Base-by-base conservation (phyloP, 2,329 filamentous ascomycete species). In the Fusarium verrucosum region DNA sequence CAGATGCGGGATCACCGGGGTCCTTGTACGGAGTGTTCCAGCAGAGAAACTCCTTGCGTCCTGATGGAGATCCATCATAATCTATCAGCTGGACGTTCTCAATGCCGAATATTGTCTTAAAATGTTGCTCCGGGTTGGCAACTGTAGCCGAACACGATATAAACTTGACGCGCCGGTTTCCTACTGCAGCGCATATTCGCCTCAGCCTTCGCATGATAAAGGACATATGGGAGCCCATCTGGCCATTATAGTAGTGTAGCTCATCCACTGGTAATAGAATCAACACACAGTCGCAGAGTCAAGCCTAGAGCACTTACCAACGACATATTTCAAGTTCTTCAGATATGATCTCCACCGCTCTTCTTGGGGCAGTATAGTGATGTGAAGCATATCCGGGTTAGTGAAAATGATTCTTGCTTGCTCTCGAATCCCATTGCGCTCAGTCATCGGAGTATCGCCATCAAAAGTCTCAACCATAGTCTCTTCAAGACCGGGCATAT, bases 11-110 rank as follows among this genome's bases (percentile, higher is more conserved):
- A 76, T 98, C 94, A 1, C 84, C 85, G 0, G 94, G 92, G 68
- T 97, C 94, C 74, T 93, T 96, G 76, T 88, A 97, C 0, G 95
- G 95, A 0, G 94, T 97, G 70, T 99, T 98, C 95, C 95, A 99
- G 76, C 94, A 98, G 8, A 99, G 74, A 56, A 98, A 98, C 72
- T 98, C 94, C 74, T 98, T 98, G 20, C 92, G 85, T 0, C 94
- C 78, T 7, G 92, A 92, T 0, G 95, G 95, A 0, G 94, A 97
- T 2, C 95, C 95, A 73, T 99, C 95, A 71, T 91, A 94, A 72
- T 97, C 93, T 1, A 94, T 90, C 40, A 98, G 77, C 56, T 84
- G 87, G 14, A 97, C 92, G 64, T 94, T 83, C 0, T 93, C 86
- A 8, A 97, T 85, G 1, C 94, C 94, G 68, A 98, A 97, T n/a